Evolutionary conservation across 352 stramenopile species (phyloP).

Genomic region (Phytopythium helicoides): DNA sequence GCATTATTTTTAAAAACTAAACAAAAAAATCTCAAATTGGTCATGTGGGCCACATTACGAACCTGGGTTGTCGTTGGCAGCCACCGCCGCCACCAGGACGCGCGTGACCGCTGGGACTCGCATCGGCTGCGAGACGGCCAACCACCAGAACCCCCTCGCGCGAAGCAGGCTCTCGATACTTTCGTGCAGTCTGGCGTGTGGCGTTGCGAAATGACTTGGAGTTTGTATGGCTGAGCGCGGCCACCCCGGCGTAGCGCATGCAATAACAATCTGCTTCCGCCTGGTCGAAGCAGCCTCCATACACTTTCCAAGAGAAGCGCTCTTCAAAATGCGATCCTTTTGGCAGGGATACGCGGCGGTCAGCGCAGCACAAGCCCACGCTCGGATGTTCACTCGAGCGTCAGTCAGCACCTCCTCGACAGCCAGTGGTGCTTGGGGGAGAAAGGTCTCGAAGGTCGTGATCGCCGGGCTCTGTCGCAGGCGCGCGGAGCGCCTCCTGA

Average conservation of each 20-base stretch:
- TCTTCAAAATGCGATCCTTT: neutral
- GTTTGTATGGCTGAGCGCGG: conserved; percentile 5
- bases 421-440: too few species aligned
- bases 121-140: too few species aligned
- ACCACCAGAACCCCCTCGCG: neutral
- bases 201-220: neutral
- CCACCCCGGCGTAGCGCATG: conserved; percentile 3
- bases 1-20: too few species aligned
- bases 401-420: neutral
- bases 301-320: conserved; percentile 3
- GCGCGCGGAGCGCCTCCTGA: too few species aligned
- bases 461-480: too few species aligned
- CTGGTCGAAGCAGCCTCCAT: neutral
- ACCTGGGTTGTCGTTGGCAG: too few species aligned
- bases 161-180: conserved; percentile 1
- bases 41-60: too few species aligned
- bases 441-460: too few species aligned
- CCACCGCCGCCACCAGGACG: too few species aligned
- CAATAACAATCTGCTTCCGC: conserved; percentile 2
- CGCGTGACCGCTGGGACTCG: too few species aligned
- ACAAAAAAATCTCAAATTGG: too few species aligned
- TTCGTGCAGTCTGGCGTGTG: conserved; percentile 1
- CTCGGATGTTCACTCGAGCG: neutral
- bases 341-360: conserved; percentile 6
- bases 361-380: conserved; percentile 1